phyloP scores from a whole-genome alignment of 257 asterid genomes.

The Petrea volubilis region DNA sequence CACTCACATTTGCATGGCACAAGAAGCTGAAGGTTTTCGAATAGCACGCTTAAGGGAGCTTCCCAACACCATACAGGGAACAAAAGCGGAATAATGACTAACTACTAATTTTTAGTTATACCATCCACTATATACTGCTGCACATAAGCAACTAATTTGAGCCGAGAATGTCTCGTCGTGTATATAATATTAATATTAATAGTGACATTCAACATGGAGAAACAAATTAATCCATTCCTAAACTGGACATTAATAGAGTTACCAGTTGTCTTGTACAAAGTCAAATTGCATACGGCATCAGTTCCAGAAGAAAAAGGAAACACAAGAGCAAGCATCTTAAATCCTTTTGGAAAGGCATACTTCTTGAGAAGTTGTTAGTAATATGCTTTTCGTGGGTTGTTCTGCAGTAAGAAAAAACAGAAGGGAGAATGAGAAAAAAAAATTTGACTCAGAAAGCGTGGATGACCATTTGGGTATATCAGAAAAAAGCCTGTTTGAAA shows the following conservation, averaged over 20 bases:
- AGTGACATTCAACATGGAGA: background rate
- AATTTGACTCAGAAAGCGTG: background rate
- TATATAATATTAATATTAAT: too few relatives aligned
- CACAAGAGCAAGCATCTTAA: background rate
- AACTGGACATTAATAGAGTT: constrained; percentile 6
- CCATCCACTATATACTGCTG: too few relatives aligned
- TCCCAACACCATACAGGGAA: too few relatives aligned
- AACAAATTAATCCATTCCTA: background rate
- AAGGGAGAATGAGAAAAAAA: background rate
- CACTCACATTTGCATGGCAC: too few relatives aligned
- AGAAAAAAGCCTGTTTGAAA: background rate
- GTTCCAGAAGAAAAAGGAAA: constrained; percentile 9
- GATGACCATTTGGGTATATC: background rate
- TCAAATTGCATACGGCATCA: background rate
- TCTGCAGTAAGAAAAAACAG: constrained; percentile 44
- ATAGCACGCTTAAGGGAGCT: too few relatives aligned
- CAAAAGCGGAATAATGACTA: too few relatives aligned
- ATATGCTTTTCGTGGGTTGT: constrained; percentile 80
- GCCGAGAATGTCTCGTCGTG: too few relatives aligned
- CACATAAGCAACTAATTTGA: too few relatives aligned
- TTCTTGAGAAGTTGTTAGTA: constrained; percentile 35
- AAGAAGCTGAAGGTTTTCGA: too few relatives aligned
- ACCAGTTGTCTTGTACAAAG: background rate
- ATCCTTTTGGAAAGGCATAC: background rate
- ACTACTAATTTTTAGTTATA: too few relatives aligned